These are phyloP conservation scores for Helianthus tuberosus DNA, from an alignment of 129 eudicot species.

Conservation along the genomic window DNA sequence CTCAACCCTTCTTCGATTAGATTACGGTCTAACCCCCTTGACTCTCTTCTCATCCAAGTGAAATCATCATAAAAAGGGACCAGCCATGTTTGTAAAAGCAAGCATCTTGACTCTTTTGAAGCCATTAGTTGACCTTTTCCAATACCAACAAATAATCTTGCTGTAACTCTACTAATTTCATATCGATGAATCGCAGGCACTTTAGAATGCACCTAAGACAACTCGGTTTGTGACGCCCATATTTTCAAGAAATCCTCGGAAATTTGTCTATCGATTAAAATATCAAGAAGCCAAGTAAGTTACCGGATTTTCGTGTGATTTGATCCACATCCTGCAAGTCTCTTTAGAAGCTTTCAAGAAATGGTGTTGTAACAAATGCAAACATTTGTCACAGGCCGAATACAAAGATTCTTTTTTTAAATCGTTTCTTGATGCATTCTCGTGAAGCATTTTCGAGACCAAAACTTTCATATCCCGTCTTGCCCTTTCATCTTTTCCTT, in stretches of 20 bases:
- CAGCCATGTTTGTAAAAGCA: slow-evolving; percentile 91
- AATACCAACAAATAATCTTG: slow-evolving; percentile 86
- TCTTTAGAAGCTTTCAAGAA: slow-evolving; percentile 60
- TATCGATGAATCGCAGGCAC: slow-evolving; percentile 76
- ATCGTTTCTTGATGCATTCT: no score
- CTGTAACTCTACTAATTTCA: slow-evolving; percentile 84
- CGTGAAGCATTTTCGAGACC: no score
- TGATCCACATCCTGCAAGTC: slow-evolving; percentile 59
- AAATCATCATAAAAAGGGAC: slow-evolving; percentile 94
- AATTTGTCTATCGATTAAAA: no score
- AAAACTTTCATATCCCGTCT: no score
- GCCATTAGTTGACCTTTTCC: slow-evolving; percentile 91
- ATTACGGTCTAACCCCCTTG: slow-evolving; percentile 83
- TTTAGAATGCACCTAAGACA: slow-evolving; percentile 74
- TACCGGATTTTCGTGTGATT: slow-evolving; percentile 85
- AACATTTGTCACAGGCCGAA: no score
- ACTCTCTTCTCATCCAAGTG: slow-evolving; percentile 92
- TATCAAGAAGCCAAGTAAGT: slow-evolving; percentile 89
- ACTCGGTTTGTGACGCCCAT: no score
- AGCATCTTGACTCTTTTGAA: slow-evolving; percentile 79
- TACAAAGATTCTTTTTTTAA: no score
- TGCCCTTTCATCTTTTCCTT: no score
- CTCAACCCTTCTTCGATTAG: slow-evolving; percentile 90
- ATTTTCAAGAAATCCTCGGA: no score
- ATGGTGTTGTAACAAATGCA: slow-evolving; percentile 50